Evolutionary conservation across 2,329 filamentous ascomycete genomes (phyloP).

Genomic region (Botrytis tulipae): DNA sequence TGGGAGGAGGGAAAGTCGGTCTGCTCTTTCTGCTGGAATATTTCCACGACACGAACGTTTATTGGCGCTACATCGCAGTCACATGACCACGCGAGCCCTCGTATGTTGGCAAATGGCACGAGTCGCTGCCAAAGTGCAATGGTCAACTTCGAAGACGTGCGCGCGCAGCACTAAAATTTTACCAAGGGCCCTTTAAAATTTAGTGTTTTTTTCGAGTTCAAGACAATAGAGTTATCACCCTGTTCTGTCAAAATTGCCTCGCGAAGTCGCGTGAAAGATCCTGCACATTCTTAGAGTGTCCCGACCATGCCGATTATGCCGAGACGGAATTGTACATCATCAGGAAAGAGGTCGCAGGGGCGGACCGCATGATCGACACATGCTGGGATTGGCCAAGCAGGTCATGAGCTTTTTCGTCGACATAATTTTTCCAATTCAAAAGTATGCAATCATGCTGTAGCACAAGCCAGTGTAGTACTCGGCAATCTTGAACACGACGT

Average conservation of each 20-base stretch:
- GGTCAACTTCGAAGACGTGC: neutral
- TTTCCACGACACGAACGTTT: neutral
- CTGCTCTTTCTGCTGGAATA: neutral
- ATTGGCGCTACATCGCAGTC: neutral
- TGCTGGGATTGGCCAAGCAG: neutral
- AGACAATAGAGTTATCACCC: neutral
- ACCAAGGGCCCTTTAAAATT: neutral
- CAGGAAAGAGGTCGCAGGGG: neutral
- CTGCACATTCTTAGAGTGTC: neutral
- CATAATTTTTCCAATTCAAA: neutral
- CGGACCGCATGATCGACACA: neutral
- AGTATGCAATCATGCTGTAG: neutral
- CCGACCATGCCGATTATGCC: neutral
- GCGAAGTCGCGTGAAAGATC: neutral
- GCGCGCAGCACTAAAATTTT: neutral
- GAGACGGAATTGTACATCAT: neutral
- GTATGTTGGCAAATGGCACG: neutral
- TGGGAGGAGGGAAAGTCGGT: neutral
- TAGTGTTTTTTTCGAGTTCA: neutral
- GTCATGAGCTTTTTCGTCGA: neutral
- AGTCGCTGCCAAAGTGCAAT: neutral
- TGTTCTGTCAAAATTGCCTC: neutral
- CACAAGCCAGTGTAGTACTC: neutral
- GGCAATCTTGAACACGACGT: constrained; percentile 2
- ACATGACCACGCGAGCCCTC: neutral